A percentile compares a stretch with the other conserved stretches of the same genome.
phyloP scores from a whole-genome alignment of 164 flowering plant species.

The Paratinospora sagittata region DNA sequence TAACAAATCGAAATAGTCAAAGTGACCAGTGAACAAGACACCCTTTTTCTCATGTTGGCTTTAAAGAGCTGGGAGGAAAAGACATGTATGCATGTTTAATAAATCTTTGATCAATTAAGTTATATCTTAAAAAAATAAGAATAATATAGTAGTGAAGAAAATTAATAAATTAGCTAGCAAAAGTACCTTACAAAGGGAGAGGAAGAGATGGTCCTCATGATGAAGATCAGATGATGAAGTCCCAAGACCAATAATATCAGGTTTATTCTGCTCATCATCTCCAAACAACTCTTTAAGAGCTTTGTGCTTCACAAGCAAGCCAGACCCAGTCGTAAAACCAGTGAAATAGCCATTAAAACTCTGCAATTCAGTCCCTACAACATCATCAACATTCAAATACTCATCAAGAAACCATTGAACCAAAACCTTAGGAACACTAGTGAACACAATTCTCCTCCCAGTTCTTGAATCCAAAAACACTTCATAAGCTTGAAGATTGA shows the following conservation, averaged over 20 bases:
- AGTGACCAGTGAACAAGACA: too few species aligned
- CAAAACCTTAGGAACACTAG: conserved; percentile 70
- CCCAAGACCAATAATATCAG: conserved; percentile 73
- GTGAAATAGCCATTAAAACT: conserved; percentile 37
- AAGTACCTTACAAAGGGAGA: conserved; percentile 78
- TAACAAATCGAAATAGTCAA: too few species aligned
- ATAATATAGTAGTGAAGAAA: too few species aligned
- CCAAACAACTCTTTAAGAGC: conserved; percentile 54
- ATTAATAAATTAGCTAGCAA: not conserved
- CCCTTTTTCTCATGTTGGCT: too few species aligned
- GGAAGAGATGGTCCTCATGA: conserved; percentile 55
- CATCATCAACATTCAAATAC: conserved; percentile 50
- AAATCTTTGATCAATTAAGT: too few species aligned
- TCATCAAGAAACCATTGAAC: conserved; percentile 78
- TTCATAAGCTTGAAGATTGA: conserved; percentile 48
- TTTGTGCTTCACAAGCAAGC: conserved; percentile 59
- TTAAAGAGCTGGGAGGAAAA: too few species aligned
- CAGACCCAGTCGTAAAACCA: conserved; percentile 47
- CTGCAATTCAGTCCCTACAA: conserved; percentile 67
- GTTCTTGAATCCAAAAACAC: conserved; percentile 35
- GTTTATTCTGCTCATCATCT: conserved; percentile 42
- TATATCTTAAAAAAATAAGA: too few species aligned
- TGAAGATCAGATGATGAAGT: conserved; percentile 19
- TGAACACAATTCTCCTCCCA: conserved; percentile 40
- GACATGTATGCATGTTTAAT: too few species aligned